Percentiles rank a stretch among this genome's conserved stretches.
phyloP scores from a whole-genome alignment of 352 stramenopile genomes.

The Thalassiosira pacifica region DNA sequence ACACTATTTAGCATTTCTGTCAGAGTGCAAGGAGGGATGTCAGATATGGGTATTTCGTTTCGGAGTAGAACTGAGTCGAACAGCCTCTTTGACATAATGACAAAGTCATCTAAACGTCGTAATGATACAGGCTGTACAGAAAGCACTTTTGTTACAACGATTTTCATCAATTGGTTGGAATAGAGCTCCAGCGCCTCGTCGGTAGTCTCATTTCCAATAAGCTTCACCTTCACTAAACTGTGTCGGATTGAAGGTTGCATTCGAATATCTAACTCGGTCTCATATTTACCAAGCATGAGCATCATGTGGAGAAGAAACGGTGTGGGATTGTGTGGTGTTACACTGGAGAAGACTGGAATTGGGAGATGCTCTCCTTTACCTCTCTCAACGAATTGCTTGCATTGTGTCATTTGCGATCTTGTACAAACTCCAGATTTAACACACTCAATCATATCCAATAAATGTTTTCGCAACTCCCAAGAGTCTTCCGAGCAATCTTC shows the following conservation, averaged over 20 bases:
- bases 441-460: slow-evolving; percentile 9
- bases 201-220: slow-evolving; percentile 40
- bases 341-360: slow-evolving; percentile 52
- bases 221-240: slow-evolving; percentile 23
- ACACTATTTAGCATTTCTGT: slow-evolving; percentile 12
- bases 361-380: slow-evolving; percentile 16
- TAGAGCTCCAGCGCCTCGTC: background rate
- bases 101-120: slow-evolving; percentile 33
- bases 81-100: slow-evolving; percentile 26
- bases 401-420: background rate
- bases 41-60: slow-evolving; percentile 25
- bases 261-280: slow-evolving; percentile 58
- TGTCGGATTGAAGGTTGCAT: slow-evolving; percentile 5
- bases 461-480: background rate
- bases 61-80: slow-evolving; percentile 24
- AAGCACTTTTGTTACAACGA: slow-evolving; percentile 33
- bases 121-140: slow-evolving; percentile 42
- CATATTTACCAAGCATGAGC: slow-evolving; percentile 51
- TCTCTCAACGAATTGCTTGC: background rate
- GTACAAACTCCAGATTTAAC: too few species aligned
- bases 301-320: slow-evolving; percentile 54
- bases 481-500: background rate
- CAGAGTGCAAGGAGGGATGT: slow-evolving; percentile 33
- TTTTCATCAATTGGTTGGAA: slow-evolving; percentile 10
- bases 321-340: slow-evolving; percentile 31